Percentiles rank a stretch among this genome's conserved stretches.
phyloP scores from a whole-genome alignment of 1,284 basidiomycete genomes.

The Cryptococcus sp. region DNA sequence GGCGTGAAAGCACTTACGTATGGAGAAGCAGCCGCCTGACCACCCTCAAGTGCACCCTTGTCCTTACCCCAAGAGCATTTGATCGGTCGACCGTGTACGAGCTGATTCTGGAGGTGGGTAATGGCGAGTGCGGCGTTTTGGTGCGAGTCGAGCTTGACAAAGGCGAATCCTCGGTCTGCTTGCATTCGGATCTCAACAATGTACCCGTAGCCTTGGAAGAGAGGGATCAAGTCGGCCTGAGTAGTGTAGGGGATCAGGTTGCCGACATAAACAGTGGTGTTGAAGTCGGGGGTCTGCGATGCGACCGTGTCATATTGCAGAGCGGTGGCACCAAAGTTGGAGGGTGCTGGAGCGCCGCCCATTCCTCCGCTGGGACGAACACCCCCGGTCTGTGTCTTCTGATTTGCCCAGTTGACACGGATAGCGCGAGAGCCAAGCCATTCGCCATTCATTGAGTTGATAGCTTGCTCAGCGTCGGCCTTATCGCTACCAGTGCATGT shows the following conservation, averaged over 20 bases:
- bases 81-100: slow-evolving; percentile 92
- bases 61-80: slow-evolving; percentile 99
- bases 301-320: slow-evolving; percentile 85
- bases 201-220: slow-evolving; percentile 92
- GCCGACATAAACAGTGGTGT: slow-evolving; percentile 96
- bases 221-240: slow-evolving; percentile 89
- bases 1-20: no score
- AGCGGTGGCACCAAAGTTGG: slow-evolving; percentile 61
- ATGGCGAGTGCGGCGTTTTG: slow-evolving; percentile 98
- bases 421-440: slow-evolving; percentile 97
- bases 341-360: slow-evolving; percentile 20
- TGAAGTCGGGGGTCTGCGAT: slow-evolving; percentile 83
- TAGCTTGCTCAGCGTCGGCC: slow-evolving; percentile 96
- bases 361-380: slow-evolving; percentile 21
- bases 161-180: slow-evolving; percentile 95
- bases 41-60: slow-evolving; percentile 52
- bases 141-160: slow-evolving; percentile 96
- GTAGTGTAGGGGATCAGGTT: slow-evolving; percentile 95
- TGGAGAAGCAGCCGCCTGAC: no score
- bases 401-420: slow-evolving; percentile 99
- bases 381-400: slow-evolving; percentile 73
- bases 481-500: slow-evolving; percentile 80
- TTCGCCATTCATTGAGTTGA: slow-evolving; percentile 98
- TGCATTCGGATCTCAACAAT: slow-evolving; percentile 98
- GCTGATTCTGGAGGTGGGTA: slow-evolving; percentile 88